Conservation (phyloP, 495 filamentous ascomycete species). For the Neurospora pannonica region DNA sequence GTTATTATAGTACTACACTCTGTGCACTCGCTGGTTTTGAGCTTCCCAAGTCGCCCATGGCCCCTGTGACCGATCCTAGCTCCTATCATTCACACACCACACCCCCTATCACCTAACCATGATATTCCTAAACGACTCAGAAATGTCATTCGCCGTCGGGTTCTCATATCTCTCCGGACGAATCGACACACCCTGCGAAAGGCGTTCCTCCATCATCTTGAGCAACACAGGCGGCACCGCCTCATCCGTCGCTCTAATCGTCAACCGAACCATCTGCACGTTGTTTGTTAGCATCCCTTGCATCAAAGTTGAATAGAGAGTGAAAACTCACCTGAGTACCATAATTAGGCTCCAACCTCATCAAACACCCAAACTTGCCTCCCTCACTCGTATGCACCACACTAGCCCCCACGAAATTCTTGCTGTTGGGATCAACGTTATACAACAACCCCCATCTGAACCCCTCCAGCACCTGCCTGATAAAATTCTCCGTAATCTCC, state of each 20-base stretch:
- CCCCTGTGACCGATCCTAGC: not conserved
- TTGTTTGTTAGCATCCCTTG: not conserved
- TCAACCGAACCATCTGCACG: conserved; percentile 83
- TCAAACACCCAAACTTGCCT: conserved; percentile 88
- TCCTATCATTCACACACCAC: not conserved
- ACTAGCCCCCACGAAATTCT: conserved; percentile 89
- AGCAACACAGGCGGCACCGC: conserved; percentile 68
- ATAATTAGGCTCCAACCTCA: conserved; percentile 93
- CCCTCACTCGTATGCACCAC: conserved; percentile 74
- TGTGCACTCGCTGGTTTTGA: not conserved
- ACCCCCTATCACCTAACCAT: conserved; percentile 31
- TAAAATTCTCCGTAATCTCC: conserved; percentile 47
- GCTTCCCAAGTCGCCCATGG: not conserved
- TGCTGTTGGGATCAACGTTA: conserved; percentile 78
- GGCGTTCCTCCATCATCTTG: conserved; percentile 76
- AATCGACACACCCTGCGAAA: conserved; percentile 45
- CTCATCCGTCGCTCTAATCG: conserved; percentile 90
- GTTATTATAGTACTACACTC: not conserved
- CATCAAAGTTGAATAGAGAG: not conserved
- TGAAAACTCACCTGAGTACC: conserved; percentile 58
- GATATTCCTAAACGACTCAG: conserved; percentile 38
- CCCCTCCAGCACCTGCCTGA: conserved; percentile 58
- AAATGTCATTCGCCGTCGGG: conserved; percentile 34
- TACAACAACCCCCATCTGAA: conserved; percentile 84
- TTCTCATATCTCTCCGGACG: conserved; percentile 20